Evolutionary conservation across 371 early-diverging fungal species (phyloP).

Genomic region (Syncephalastrum contaminatum): DNA sequence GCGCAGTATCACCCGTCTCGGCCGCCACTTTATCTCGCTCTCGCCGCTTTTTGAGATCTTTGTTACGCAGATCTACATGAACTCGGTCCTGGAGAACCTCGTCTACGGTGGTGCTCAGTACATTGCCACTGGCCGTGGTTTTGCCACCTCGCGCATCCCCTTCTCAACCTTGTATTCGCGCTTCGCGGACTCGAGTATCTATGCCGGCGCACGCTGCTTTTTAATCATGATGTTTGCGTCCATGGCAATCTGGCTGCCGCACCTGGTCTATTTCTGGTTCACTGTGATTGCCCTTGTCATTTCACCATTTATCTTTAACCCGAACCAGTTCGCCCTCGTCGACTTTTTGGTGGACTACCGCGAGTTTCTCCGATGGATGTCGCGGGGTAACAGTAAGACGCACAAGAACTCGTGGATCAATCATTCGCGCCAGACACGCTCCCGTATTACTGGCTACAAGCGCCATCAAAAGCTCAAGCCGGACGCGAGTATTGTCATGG

Average conservation of each 20-base stretch:
- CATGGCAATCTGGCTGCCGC: slow-evolving; percentile 70
- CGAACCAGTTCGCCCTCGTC: slow-evolving; percentile 73
- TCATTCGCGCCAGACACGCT: slow-evolving; percentile 69
- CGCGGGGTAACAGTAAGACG: slow-evolving; percentile 71
- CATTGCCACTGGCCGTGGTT: slow-evolving; percentile 90
- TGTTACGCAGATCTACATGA: slow-evolving; percentile 86
- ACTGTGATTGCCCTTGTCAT: slow-evolving; percentile 72
- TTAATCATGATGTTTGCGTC: slow-evolving; percentile 76
- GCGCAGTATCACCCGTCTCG: slow-evolving; percentile 72
- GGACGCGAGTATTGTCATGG: slow-evolving; percentile 42
- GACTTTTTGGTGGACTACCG: slow-evolving; percentile 82
- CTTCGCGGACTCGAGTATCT: slow-evolving; percentile 79
- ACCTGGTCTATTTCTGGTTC: slow-evolving; percentile 85
- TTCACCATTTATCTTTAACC: slow-evolving; percentile 84
- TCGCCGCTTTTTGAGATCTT: slow-evolving; percentile 90
- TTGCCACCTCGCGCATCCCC: slow-evolving; percentile 83
- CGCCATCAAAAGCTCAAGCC: slow-evolving; percentile 45
- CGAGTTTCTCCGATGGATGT: slow-evolving; percentile 81
- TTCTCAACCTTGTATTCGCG: slow-evolving; percentile 77
- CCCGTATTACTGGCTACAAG: slow-evolving; percentile 81
- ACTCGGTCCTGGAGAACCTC: slow-evolving; percentile 79
- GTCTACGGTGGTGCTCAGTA: slow-evolving; percentile 88
- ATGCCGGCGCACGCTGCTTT: slow-evolving; percentile 72
- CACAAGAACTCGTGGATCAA: slow-evolving; percentile 82
- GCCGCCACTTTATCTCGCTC: slow-evolving; percentile 80